Evolutionary conservation across 225 moss, liverwort and hornwort species (phyloP).

Genomic region (Antitrichia curtipendula): DNA sequence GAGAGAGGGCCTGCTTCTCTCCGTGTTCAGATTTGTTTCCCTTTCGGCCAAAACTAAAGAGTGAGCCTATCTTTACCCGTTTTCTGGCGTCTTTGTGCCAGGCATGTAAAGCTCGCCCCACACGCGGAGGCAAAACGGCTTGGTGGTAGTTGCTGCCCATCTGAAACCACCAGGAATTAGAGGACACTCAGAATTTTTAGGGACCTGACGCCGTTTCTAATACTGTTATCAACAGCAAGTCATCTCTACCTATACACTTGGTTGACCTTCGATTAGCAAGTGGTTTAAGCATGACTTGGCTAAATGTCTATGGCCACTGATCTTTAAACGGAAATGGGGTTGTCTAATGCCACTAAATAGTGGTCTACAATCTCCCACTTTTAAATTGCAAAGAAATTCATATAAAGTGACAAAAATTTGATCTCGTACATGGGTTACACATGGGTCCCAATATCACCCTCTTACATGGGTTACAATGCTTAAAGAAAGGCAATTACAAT

Average conservation of each 20-base stretch:
- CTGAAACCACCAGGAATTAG: background rate
- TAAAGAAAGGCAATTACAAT: background rate
- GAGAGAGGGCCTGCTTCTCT: background rate
- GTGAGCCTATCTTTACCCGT: background rate
- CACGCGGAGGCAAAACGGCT: background rate
- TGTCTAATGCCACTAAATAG: background rate
- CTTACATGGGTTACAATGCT: background rate
- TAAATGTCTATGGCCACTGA: background rate
- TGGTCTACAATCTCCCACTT: background rate
- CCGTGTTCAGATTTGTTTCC: background rate
- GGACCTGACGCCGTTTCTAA: background rate
- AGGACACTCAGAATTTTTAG: background rate
- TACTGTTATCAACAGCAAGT: background rate
- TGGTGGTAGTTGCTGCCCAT: constrained; percentile 11
- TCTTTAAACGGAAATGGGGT: background rate
- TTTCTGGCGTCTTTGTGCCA: constrained; percentile 16
- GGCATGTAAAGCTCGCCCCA: background rate
- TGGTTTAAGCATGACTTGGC: background rate
- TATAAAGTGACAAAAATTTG: background rate
- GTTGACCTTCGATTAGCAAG: background rate
- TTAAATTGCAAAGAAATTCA: background rate
- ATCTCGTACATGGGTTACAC: background rate
- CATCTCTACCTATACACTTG: background rate
- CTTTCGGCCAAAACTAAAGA: background rate
- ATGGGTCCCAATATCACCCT: no score